Evolutionary conservation across 2,329 filamentous ascomycete genomes (phyloP).

Genomic region (Lachnellula cervina): DNA sequence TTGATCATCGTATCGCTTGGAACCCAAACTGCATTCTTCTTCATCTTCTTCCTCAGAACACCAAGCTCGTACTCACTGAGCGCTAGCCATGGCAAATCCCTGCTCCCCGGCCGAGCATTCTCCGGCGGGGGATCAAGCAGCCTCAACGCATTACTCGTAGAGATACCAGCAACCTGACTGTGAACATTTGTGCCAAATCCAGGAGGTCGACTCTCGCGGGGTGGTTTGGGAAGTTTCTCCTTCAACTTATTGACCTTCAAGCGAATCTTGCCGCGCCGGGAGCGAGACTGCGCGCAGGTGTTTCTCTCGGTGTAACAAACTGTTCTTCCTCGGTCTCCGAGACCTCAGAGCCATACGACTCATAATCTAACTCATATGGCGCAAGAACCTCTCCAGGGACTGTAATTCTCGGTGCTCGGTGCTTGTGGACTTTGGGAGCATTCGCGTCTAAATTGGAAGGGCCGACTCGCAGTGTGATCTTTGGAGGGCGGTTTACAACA

Average conservation of each 20-base stretch:
- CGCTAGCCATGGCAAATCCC: conserved; percentile 60
- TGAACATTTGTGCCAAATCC: conserved; percentile 33
- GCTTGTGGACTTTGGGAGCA: conserved; percentile 20
- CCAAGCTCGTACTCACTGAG: conserved; percentile 62
- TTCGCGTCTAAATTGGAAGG: conserved; percentile 30
- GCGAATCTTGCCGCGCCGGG: conserved; percentile 21
- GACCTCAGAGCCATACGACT: conserved; percentile 42
- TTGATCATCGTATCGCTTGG: conserved; percentile 84
- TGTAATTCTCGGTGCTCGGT: conserved; percentile 52
- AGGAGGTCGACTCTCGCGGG: conserved; percentile 27
- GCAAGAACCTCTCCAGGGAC: conserved; percentile 63
- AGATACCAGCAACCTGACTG: conserved; percentile 33
- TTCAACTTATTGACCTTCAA: conserved; percentile 27
- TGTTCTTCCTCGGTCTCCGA: conserved; percentile 33
- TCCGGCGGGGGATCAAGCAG: conserved; percentile 53
- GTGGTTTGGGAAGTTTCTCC: conserved; percentile 22
- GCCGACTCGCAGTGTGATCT: conserved; percentile 41
- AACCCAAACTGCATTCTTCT: conserved; percentile 84
- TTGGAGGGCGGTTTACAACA: conserved; percentile 44
- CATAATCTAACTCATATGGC: conserved; percentile 60
- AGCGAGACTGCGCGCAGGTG: conserved; percentile 16
- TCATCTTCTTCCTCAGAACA: conserved; percentile 76
- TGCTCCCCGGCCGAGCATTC: conserved; percentile 53
- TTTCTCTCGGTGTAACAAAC: conserved; percentile 20
- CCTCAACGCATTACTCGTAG: conserved; percentile 33